phyloP scores from a whole-genome alignment of 495 filamentous ascomycete species.

The Penicillium cataractarum region DNA sequence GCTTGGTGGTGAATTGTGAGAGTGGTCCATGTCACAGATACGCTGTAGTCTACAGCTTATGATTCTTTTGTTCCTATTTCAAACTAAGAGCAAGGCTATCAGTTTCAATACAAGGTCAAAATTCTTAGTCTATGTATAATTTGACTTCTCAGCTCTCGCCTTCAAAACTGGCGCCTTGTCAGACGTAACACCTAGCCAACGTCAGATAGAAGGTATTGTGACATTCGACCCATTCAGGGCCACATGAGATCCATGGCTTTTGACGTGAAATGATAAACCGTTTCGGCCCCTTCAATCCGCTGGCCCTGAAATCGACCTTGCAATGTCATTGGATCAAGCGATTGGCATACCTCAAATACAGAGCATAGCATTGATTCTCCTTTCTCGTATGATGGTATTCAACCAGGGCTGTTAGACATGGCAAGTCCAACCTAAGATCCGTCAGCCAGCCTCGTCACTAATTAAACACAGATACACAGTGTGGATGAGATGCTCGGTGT shows the following conservation, averaged over 20 bases:
- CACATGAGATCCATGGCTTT: neutral
- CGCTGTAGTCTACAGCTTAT: neutral
- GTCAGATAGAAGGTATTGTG: neutral
- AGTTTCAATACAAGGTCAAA: no score
- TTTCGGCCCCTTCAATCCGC: neutral
- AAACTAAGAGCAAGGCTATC: neutral
- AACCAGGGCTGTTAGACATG: slow-evolving; percentile 11
- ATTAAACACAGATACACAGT: slow-evolving; percentile 11
- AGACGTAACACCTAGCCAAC: neutral
- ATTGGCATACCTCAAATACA: neutral
- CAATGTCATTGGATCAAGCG: neutral
- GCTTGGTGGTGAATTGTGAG: no score
- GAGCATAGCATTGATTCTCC: neutral
- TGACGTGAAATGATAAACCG: neutral
- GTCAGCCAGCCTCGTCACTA: neutral
- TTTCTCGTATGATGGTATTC: neutral
- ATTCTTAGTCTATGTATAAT: no score
- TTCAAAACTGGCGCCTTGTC: neutral
- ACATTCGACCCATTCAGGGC: neutral
- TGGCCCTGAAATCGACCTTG: neutral
- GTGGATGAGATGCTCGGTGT: slow-evolving; percentile 20
- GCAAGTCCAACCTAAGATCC: neutral
- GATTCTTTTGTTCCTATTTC: neutral
- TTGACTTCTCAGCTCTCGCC: neutral
- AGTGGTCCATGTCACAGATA: no score